Conservation (phyloP, 805 yeast genomes). For the Yamadazyma sp. region DNA sequence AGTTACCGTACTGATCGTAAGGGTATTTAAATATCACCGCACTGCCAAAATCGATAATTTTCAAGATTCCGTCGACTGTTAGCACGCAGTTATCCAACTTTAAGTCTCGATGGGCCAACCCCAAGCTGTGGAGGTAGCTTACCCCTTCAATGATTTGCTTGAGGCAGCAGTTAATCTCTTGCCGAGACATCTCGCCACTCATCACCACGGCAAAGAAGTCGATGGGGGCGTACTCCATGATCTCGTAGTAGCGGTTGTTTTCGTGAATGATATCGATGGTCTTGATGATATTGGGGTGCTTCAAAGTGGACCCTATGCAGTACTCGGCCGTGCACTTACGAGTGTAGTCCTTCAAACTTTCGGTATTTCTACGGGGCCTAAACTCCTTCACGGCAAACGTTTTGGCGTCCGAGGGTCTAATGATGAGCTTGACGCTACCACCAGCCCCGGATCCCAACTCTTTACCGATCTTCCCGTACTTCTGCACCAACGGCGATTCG, state of each 20-base stretch:
- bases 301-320: slow-evolving; percentile 87
- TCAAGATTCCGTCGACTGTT: slow-evolving; percentile 77
- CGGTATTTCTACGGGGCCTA: slow-evolving; percentile 70
- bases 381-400: slow-evolving; percentile 93
- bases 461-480: slow-evolving; percentile 81
- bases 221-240: slow-evolving; percentile 92
- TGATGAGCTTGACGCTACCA: slow-evolving; percentile 78
- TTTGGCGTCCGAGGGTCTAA: slow-evolving; percentile 61
- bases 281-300: slow-evolving; percentile 87
- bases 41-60: slow-evolving; percentile 90
- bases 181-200: slow-evolving; percentile 82
- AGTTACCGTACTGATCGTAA: slow-evolving; percentile 48
- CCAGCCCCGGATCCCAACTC: slow-evolving; percentile 95
- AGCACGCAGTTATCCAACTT: slow-evolving; percentile 92
- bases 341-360: slow-evolving; percentile 80
- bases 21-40: slow-evolving; percentile 92
- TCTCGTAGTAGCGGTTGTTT: slow-evolving; percentile 80
- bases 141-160: slow-evolving; percentile 83
- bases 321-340: slow-evolving; percentile 92
- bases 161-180: slow-evolving; percentile 85
- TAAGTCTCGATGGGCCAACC: slow-evolving; percentile 88
- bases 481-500: slow-evolving; percentile 61
- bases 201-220: slow-evolving; percentile 93
- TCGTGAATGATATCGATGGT: slow-evolving; percentile 91
- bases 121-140: slow-evolving; percentile 76